phyloP scores from a whole-genome alignment of 345 rosid species.

The Durio zibethinus region DNA sequence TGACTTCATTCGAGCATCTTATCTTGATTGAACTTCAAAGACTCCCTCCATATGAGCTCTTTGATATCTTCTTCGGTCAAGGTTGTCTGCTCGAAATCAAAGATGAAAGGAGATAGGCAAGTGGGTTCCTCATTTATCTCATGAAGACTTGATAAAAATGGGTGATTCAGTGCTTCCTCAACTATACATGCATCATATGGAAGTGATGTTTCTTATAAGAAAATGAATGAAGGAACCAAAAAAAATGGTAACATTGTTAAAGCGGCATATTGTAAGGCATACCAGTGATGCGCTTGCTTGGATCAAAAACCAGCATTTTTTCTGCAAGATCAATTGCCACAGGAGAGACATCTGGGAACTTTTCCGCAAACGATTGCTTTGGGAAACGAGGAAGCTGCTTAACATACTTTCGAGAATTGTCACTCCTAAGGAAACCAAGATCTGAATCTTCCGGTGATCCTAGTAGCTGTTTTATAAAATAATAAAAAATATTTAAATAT shows the following conservation, averaged over 20 bases:
- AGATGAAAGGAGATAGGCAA: slow-evolving; percentile 57
- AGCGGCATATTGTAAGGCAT: not conserved
- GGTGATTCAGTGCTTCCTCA: slow-evolving; percentile 77
- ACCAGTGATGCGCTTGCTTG: slow-evolving; percentile 82
- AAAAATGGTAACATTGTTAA: not conserved
- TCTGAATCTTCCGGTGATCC: slow-evolving; percentile 89
- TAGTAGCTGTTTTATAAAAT: slow-evolving; percentile 43
- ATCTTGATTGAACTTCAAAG: slow-evolving; percentile 51
- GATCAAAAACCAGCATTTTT: slow-evolving; percentile 84
- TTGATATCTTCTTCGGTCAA: slow-evolving; percentile 77
- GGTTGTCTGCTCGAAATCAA: slow-evolving; percentile 66
- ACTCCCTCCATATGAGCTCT: slow-evolving; percentile 73
- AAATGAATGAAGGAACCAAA: not conserved
- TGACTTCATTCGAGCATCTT: slow-evolving; percentile 30
- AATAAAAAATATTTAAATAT: not conserved
- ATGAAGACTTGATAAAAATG: slow-evolving; percentile 74
- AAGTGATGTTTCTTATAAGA: slow-evolving; percentile 10
- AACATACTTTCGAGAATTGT: slow-evolving; percentile 72
- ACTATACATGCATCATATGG: slow-evolving; percentile 33
- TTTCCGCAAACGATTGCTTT: slow-evolving; percentile 63
- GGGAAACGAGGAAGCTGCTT: slow-evolving; percentile 72
- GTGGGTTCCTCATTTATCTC: slow-evolving; percentile 92
- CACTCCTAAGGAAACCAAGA: slow-evolving; percentile 78
- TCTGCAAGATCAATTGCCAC: slow-evolving; percentile 78
- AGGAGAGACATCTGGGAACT: slow-evolving; percentile 59